Evolutionary conservation across 2,329 filamentous ascomycete genomes (phyloP), one percentile per base, ranked within the genome.

Genomic region (Neonectria magnoliae): DNA sequence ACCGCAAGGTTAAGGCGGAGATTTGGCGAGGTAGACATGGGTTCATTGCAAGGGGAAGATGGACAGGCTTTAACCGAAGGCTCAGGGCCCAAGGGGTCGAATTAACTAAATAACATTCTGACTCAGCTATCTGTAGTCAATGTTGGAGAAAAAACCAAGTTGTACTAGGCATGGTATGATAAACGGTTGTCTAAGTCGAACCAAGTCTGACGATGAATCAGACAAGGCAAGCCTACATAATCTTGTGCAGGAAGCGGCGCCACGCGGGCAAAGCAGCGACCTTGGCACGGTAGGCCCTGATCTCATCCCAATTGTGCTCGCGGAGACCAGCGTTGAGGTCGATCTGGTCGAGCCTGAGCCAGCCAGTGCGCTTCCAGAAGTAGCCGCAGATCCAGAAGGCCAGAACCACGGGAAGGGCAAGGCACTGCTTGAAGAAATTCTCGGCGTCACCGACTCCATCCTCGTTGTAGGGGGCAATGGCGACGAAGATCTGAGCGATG

Each of bases 251-350:
- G 2, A 64, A 11, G 3, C 77, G 73, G 58, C 77, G 79, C 85
- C 85, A 89, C 11, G 77, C 73, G 3, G 87, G 86, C 81, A 80
- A 83, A 2, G 76, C 57, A 14, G 83, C 83, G 27, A 86, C 76
- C 74, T 80, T 74, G 25, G 79, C 84, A 38, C 82, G 82, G 71
- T 84, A 80, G n/a, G 78, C 82, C 72, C 89, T 84, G 76, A 90
- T 88, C 16, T 78, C 77, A 7, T 90, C 87, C 87, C 87, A 90
- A 74, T 91, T 84, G 55, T 90, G 83, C 77, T 88, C 84, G 63
- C 89, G 84, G 42, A 89, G 85, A 66, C 89, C 90, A 29, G 83
- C 85, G 73, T 92, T 89, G 58, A 92, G 84, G 70, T 92, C 90
- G 62, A 93, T 91, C 69, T 91, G 79, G 29, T 82, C 78, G 2